A percentile compares a stretch with the other conserved stretches of the same genome.
These are phyloP conservation scores for Suillus placidus DNA, from an alignment of 768 basidiomycete species.

Conservation along the genomic window DNA sequence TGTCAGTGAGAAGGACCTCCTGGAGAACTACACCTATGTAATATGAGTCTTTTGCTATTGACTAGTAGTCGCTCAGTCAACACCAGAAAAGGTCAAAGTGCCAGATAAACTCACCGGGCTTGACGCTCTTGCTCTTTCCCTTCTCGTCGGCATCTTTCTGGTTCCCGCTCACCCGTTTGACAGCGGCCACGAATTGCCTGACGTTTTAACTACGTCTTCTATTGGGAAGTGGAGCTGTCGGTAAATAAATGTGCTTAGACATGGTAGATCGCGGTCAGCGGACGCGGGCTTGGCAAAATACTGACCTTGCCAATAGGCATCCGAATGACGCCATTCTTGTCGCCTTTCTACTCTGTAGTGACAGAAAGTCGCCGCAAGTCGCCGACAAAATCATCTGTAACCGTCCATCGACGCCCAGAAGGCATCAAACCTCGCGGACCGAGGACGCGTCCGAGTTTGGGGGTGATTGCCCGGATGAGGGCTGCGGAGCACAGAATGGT, in stretches of 20 bases:
- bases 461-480: conserved; percentile 77
- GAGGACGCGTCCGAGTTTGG: conserved; percentile 76
- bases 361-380: conserved; percentile 81
- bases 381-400: conserved; percentile 84
- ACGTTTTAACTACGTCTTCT: conserved; percentile 81
- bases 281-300: conserved; percentile 3
- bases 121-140: conserved; percentile 41
- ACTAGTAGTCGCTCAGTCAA: conserved; percentile 41
- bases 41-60: conserved; percentile 34
- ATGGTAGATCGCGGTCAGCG: background rate
- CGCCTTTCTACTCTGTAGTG: conserved; percentile 91
- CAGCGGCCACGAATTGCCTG: conserved; percentile 70
- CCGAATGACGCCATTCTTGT: conserved; percentile 82
- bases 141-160: conserved; percentile 51
- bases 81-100: conserved; percentile 2
- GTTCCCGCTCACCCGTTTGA: conserved; percentile 77
- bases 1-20: too few relatives aligned
- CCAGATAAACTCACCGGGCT: conserved; percentile 41
- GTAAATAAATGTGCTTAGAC: conserved; percentile 9
- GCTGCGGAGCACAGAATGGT: conserved; percentile 83
- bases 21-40: too few relatives aligned
- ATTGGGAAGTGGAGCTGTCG: conserved; percentile 70
- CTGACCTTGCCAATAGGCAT: conserved; percentile 78
- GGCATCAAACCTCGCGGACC: conserved; percentile 97
- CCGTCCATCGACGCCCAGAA: conserved; percentile 89